A percentile compares a stretch with the other conserved stretches of the same genome.
phyloP scores from a whole-genome alignment of 306 rosid species.

The Cajanus cajan region DNA sequence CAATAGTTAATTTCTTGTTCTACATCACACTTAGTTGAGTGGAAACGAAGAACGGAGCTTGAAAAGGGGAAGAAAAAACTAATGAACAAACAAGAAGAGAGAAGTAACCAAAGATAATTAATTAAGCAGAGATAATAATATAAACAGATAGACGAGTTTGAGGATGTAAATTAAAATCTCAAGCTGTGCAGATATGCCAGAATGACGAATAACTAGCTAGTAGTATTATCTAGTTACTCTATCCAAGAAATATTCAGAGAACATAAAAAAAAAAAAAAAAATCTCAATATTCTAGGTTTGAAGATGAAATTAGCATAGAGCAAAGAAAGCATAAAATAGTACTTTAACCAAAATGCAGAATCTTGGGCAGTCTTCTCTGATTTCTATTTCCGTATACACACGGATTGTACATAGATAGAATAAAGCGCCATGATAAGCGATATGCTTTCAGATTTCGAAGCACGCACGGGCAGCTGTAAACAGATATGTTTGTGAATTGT shows the following conservation, averaged over 20 bases:
- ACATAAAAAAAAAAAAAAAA: too few relatives aligned
- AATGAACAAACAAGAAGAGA: not conserved
- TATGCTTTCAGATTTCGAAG: conserved; percentile 25
- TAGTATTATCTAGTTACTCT: not conserved
- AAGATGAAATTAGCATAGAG: not conserved
- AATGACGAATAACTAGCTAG: not conserved
- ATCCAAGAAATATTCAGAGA: not conserved
- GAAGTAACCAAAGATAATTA: not conserved
- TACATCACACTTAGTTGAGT: not conserved
- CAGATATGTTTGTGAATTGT: not conserved
- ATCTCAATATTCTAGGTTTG: not conserved
- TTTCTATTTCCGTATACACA: conserved; percentile 19
- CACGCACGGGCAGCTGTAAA: conserved; percentile 18
- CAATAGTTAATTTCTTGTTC: not conserved
- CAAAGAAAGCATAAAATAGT: not conserved
- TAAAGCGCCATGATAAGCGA: conserved; percentile 33
- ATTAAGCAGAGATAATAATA: not conserved
- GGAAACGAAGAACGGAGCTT: not conserved
- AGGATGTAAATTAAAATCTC: not conserved
- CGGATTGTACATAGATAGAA: conserved; percentile 38
- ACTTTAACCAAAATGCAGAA: not conserved
- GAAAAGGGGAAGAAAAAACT: not conserved
- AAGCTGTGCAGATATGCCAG: not conserved
- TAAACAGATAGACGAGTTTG: not conserved
- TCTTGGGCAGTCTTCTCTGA: not conserved